These are phyloP conservation scores for Solanum pimpinellifolium DNA, from an alignment of 257 asterid species.

Conservation along the genomic window DNA sequence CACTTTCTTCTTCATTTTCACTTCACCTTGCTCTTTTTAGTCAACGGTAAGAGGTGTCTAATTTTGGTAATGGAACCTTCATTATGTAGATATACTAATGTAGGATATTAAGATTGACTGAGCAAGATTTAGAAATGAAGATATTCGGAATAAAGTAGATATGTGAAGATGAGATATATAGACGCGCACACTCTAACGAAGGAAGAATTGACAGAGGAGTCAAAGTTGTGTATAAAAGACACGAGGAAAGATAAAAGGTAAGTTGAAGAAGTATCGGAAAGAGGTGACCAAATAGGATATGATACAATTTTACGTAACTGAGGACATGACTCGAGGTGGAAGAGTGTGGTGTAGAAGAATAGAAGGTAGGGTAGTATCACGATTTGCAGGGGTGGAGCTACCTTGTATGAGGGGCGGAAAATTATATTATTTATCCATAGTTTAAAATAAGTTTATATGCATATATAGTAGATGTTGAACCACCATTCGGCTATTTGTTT, in stretches of 20 bases:
- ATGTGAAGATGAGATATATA: neutral
- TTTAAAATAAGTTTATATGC: too few relatives aligned
- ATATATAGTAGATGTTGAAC: too few relatives aligned
- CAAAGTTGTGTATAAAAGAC: neutral
- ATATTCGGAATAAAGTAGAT: neutral
- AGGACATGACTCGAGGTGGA: neutral
- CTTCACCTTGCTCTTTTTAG: neutral
- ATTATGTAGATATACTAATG: neutral
- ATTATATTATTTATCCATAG: too few relatives aligned
- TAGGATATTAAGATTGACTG: neutral
- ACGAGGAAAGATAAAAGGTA: neutral
- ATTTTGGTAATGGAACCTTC: neutral
- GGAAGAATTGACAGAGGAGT: neutral
- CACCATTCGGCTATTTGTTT: too few relatives aligned
- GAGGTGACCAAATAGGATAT: neutral
- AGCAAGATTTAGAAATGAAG: neutral
- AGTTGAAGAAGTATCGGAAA: rapidly evolving
- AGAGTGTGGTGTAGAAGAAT: too few relatives aligned
- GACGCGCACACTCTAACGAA: rapidly evolving
- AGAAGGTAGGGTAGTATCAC: too few relatives aligned
- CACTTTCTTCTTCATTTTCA: slow-evolving; percentile 36
- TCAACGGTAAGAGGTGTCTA: neutral
- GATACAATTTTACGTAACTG: too few relatives aligned
- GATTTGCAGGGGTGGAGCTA: too few relatives aligned
- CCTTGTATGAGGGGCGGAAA: too few relatives aligned